Evolutionary conservation across 306 rosid genomes (phyloP), one percentile per base, ranked within the genome.

Genomic region (Herpetospermum pedunculosum): DNA sequence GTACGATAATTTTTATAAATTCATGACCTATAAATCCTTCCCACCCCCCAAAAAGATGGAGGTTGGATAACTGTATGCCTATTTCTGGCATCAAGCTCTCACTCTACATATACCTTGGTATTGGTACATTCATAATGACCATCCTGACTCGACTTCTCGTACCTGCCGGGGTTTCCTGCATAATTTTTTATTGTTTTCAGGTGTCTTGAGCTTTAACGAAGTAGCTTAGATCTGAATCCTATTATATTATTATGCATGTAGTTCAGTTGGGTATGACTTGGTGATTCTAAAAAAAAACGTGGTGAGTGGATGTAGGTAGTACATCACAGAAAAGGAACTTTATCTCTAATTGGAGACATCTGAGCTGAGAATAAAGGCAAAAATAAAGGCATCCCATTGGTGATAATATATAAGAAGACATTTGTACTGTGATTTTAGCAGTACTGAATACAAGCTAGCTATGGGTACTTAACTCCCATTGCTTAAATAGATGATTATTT

Each of bases 291-390:
- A 63, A 40, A 23, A 40, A 11, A n/a, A 21, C 11, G 19, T 65
- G 72, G 32, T 65, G 46, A 21, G 32, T 40, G 72, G 35, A 68
- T 68, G 53, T 14, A 43, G 23, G 32, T 23, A 25, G 52, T 26
- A 43, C 53, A 38, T 23, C 52, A 16, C 13, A 40, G n/a, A 68
- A 23, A 41, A 2, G 5, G 19, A 68, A 68, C 53, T 43, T 40
- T 23, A 4, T 40, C 32, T 23, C 19, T 40, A 67, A 19, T 21
- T 41, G 50, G 53, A 68, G 73, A 41, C 37, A 29, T 29, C 16
- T 46, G 74, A 70, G 74, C 16, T 46, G 74, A 70, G 74, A 46
- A 29, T 46, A 15, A 28, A 46, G 41, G 74, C 57, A 70, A 44
- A 70, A 70, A 46, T 46, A 70, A 26, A 70, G 74, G 35, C 74